Evolutionary conservation across 106 monocot genomes (phyloP).

Genomic region (Acanthochlamys bracteata): DNA sequence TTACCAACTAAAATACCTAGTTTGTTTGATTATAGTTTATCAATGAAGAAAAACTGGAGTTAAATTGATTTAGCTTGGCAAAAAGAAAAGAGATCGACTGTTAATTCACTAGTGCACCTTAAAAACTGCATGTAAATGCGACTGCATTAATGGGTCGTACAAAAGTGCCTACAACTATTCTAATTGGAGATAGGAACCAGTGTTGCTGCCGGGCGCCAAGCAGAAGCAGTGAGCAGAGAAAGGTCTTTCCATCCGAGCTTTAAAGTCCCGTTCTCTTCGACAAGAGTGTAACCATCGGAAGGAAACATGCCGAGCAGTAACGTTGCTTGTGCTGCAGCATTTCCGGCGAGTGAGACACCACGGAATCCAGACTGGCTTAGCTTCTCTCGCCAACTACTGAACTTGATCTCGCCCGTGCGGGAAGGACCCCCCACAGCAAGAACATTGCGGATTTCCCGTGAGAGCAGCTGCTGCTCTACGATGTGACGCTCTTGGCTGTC

Average conservation of each 20-base stretch:
- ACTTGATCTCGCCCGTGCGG: constrained; percentile 73
- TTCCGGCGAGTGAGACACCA: constrained; percentile 67
- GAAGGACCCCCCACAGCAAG: constrained; percentile 86
- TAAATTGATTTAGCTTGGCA: too few species aligned
- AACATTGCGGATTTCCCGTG: constrained; percentile 90
- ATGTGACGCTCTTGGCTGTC: constrained; percentile 81
- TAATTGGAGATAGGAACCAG: too few species aligned
- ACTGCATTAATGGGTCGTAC: too few species aligned
- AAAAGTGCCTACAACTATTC: too few species aligned
- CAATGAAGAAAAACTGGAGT: too few species aligned
- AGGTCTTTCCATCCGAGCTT: constrained; percentile 99
- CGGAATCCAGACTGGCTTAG: constrained; percentile 81
- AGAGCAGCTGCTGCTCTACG: constrained; percentile 92
- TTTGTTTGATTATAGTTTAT: too few species aligned
- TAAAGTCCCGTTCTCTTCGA: constrained; percentile 89
- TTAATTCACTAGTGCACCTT: too few species aligned
- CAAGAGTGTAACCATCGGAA: constrained; percentile 83
- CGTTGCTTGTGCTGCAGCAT: constrained; percentile 74
- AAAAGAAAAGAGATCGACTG: too few species aligned
- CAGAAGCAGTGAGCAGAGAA: constrained; percentile 79
- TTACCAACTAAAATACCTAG: too few species aligned
- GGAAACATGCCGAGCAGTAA: constrained; percentile 92
- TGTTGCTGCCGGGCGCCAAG: constrained; percentile 51
- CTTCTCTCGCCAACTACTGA: constrained; percentile 87
- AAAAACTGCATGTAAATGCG: too few species aligned